Evolutionary conservation across 208 protist genomes (phyloP).

Genomic region (Crithidia sp.): DNA sequence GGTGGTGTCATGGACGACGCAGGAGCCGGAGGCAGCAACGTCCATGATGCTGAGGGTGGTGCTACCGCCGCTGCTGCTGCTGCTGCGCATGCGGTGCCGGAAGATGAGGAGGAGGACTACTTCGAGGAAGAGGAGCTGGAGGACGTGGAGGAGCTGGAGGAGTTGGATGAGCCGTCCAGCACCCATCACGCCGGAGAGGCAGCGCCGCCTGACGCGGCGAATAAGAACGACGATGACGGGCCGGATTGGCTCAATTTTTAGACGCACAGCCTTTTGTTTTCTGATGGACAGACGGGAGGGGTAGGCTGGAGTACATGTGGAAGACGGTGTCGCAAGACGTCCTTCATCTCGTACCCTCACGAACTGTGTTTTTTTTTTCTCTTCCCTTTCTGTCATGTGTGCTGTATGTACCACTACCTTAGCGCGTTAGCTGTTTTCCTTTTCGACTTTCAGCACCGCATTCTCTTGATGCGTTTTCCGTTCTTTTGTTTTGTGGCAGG

Average conservation of each 20-base stretch:
- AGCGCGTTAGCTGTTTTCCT: no score
- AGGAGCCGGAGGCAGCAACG: background rate
- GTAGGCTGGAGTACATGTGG: no score
- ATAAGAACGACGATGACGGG: slow-evolving; percentile 39
- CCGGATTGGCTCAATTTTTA: slow-evolving; percentile 63
- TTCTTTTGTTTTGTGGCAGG: background rate
- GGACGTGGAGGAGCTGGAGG: slow-evolving; percentile 19
- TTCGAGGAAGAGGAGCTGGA: slow-evolving; percentile 23
- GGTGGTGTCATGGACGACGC: background rate
- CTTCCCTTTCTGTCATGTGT: background rate
- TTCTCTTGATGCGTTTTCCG: no score
- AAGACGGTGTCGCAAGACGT: no score
- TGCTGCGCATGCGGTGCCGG: background rate
- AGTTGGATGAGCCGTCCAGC: slow-evolving; percentile 13
- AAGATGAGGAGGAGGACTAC: background rate
- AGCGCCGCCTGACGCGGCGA: slow-evolving; percentile 1
- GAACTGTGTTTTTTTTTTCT: background rate
- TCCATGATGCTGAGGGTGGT: background rate
- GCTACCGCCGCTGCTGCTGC: background rate
- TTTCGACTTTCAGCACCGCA: no score
- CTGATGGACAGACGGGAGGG: no score
- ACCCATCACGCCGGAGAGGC: background rate
- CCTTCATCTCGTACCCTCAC: no score
- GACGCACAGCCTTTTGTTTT: background rate
- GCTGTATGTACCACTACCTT: no score